These are phyloP conservation scores for Backusella tuberculispora DNA, from an alignment of 192 early-diverging fungal genomes.

Conservation along the genomic window DNA sequence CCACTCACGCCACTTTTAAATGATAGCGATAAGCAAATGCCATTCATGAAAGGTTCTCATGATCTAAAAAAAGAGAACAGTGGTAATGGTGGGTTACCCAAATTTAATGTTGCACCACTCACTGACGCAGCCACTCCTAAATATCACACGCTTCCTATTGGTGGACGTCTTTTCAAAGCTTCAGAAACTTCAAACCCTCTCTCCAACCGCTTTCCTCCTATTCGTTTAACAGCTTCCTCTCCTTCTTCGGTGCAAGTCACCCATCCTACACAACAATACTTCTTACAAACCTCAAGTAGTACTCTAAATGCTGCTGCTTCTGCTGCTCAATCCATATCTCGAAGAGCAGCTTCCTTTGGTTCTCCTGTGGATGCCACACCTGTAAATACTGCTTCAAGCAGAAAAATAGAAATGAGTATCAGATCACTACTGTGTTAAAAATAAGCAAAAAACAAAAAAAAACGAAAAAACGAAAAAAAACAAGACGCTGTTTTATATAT, in stretches of 20 bases:
- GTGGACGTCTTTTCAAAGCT: not conserved
- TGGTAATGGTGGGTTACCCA: conserved; percentile 18
- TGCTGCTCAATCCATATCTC: conserved; percentile 20
- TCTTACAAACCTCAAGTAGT: conserved; percentile 38
- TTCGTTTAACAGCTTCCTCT: not conserved
- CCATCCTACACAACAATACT: conserved; percentile 42
- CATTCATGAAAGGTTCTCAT: conserved; percentile 17
- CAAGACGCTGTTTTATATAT: not conserved
- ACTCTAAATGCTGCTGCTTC: conserved; percentile 41
- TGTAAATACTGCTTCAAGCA: conserved; percentile 7
- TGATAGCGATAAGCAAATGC: not conserved
- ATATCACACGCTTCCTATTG: conserved; percentile 16
- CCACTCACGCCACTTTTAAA: conserved; percentile 7
- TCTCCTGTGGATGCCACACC: not conserved
- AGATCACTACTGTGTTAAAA: conserved; percentile 34
- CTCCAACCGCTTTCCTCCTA: not conserved
- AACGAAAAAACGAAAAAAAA: not conserved
- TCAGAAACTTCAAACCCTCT: not conserved
- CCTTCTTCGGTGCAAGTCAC: conserved; percentile 8
- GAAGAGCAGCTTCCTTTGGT: not conserved
- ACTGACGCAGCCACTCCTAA: not conserved
- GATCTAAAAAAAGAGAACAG: conserved; percentile 5
- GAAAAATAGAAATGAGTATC: conserved; percentile 33
- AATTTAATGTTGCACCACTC: conserved; percentile 37
- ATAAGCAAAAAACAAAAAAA: not conserved